These are phyloP conservation scores for Venturia carpophila DNA, from an alignment of 2,329 filamentous ascomycete species.

Conservation along the genomic window DNA sequence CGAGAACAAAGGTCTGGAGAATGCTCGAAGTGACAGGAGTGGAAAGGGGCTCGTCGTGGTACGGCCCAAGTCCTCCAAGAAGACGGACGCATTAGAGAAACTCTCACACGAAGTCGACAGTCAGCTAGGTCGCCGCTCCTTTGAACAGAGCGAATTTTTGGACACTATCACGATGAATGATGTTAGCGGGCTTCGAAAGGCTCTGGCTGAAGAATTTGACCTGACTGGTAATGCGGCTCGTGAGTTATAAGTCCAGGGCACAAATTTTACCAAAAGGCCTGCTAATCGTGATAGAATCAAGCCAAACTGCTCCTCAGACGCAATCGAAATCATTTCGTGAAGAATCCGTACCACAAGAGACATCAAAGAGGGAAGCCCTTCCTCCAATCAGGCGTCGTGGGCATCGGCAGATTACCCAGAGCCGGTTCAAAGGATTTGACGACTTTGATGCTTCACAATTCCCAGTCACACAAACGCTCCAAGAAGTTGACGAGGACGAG, in stretches of 20 bases:
- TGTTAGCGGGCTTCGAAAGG: constrained; percentile 60
- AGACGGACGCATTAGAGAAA: constrained; percentile 44
- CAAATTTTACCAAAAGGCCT: neutral
- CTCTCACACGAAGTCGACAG: constrained; percentile 60
- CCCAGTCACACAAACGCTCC: constrained; percentile 7
- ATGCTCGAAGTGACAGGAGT: constrained; percentile 53
- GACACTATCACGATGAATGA: constrained; percentile 82
- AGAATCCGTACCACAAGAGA: neutral
- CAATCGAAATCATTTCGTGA: neutral
- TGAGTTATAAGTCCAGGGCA: neutral
- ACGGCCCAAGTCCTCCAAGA: constrained; percentile 41
- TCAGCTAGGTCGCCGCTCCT: constrained; percentile 68
- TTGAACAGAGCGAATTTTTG: constrained; percentile 86
- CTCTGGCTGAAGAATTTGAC: constrained; percentile 37
- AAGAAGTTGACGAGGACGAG: constrained; percentile 3
- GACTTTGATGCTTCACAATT: constrained; percentile 26
- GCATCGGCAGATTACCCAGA: constrained; percentile 32
- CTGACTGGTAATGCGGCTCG: neutral
- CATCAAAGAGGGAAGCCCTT: constrained; percentile 10
- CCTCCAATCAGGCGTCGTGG: constrained; percentile 18
- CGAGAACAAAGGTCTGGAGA: constrained; percentile 62
- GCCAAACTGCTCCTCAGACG: neutral
- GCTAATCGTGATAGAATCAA: neutral
- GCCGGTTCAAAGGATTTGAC: constrained; percentile 53
- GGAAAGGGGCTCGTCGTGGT: constrained; percentile 72